Base-by-base conservation (phyloP, 768 basidiomycete species). In the Coprinellus micaceus region DNA sequence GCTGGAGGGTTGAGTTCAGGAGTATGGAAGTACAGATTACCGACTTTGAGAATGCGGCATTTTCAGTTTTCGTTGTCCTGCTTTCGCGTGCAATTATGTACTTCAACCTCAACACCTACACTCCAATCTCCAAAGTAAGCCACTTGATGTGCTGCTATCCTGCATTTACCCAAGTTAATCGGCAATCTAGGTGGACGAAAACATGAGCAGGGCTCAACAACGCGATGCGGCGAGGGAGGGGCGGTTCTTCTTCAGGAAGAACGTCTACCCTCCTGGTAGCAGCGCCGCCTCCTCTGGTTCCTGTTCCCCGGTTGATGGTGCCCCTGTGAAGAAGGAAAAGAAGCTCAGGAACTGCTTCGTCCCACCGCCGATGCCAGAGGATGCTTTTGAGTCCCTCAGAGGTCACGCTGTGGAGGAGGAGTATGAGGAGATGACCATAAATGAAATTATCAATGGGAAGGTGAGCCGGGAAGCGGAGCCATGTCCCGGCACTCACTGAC, bases 11-110 rank as follows among this genome's bases (percentile, higher is more conserved):
- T 4, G 97, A 99, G 69, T 99, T 99, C 73, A 81, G 97, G 56
- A 93, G 91, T 68, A 98, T 98, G 97, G 97, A 99, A 69, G 94
- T 98, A 2, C 97, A 98, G 66, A 83, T 98, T 67, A 98, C 97
- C 9, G 97, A 99, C 73, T 99, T 94, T 65, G 97, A 98, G 75
- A 99, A 99, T 67, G 97, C 97, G 1, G 94, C 97, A 5, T 98
- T 94, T 69, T 85, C 94, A 30, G 83, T 98, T 43, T 98, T 99
- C 72, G 82, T 96, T 50, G 95, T 98, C 13, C 83, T 99, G 26
- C 78, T 99, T 7, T 96, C 97, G 3, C 82, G 97, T 39, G 95
- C 94, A 1, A 97, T 99, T 61, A 78, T 99, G 55, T 85, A 80
- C 64, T 94, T 94, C 74, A 88, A 89, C 59, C 75, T 98, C 53